phyloP scores from a whole-genome alignment of 345 rosid species.

The Pugionium cornutum region DNA sequence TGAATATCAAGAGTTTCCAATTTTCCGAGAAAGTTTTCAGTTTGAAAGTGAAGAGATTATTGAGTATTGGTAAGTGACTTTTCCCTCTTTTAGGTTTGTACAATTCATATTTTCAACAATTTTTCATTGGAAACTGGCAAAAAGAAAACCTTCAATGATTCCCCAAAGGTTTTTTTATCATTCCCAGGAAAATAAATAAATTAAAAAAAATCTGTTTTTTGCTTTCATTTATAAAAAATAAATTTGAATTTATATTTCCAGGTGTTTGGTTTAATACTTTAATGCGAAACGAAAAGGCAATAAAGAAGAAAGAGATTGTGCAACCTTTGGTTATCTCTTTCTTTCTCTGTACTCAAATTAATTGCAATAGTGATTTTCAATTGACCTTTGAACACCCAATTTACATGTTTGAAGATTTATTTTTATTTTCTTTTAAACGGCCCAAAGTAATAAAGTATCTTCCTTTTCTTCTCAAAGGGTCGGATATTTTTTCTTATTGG shows the following conservation, averaged over 20 bases:
- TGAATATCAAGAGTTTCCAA: slow-evolving; percentile 24
- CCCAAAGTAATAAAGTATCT: slow-evolving; percentile 11
- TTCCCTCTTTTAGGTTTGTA: background rate
- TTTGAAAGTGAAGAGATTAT: slow-evolving; percentile 21
- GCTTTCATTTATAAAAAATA: background rate
- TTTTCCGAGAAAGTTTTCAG: slow-evolving; percentile 38
- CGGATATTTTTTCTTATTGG: background rate
- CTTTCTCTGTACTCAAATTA: slow-evolving; percentile 37
- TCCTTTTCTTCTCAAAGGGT: slow-evolving; percentile 19
- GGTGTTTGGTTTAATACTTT: slow-evolving; percentile 41
- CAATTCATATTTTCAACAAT: background rate
- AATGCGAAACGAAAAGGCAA: slow-evolving; percentile 49
- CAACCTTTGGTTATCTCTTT: slow-evolving; percentile 29
- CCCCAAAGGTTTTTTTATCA: background rate
- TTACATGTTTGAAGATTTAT: slow-evolving; percentile 12
- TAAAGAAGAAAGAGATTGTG: slow-evolving; percentile 43
- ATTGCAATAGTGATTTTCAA: slow-evolving; percentile 40
- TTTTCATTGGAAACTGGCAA: background rate
- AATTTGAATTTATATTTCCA: background rate
- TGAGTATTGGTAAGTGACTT: slow-evolving; percentile 25
- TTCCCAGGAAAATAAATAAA: slow-evolving; percentile 22
- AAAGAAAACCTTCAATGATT: background rate
- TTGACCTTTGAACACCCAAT: slow-evolving; percentile 39
- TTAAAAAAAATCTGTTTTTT: slow-evolving; percentile 5
- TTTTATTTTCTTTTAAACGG: background rate